phyloP scores from a whole-genome alignment of 2,329 filamentous ascomycete species.

The Beauveria caledonica region DNA sequence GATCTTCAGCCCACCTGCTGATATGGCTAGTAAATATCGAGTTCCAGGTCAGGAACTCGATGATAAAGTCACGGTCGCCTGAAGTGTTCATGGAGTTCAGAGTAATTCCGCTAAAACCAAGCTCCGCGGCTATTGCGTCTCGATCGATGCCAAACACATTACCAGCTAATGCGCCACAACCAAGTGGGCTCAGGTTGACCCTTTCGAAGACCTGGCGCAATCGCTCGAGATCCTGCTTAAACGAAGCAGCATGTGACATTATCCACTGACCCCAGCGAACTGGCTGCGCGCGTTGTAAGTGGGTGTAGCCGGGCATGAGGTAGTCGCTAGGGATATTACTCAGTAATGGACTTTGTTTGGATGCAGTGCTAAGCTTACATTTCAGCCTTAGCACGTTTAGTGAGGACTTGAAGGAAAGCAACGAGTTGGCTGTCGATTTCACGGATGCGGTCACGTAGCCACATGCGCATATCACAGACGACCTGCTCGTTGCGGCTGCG shows the following conservation, averaged over 20 bases:
- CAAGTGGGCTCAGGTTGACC: slow-evolving; percentile 58
- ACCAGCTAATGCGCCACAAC: slow-evolving; percentile 19
- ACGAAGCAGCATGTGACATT: slow-evolving; percentile 63
- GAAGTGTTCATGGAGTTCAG: slow-evolving; percentile 65
- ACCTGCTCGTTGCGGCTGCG: slow-evolving; percentile 88
- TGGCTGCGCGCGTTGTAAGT: slow-evolving; percentile 73
- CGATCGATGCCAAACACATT: slow-evolving; percentile 24
- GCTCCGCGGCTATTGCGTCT: slow-evolving; percentile 41
- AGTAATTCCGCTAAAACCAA: slow-evolving; percentile 61
- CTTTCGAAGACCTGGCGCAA: slow-evolving; percentile 63
- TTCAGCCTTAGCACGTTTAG: slow-evolving; percentile 62
- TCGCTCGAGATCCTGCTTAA: slow-evolving; percentile 67
- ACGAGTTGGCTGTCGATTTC: slow-evolving; percentile 61
- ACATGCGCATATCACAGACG: slow-evolving; percentile 83
- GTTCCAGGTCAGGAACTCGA: slow-evolving; percentile 65
- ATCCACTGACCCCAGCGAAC: slow-evolving; percentile 79
- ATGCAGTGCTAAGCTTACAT: slow-evolving; percentile 30
- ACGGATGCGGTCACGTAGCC: slow-evolving; percentile 68
- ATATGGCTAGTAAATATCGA: slow-evolving; percentile 63
- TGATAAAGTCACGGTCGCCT: slow-evolving; percentile 63
- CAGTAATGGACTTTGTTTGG: slow-evolving; percentile 9
- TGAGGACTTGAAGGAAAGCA: slow-evolving; percentile 61
- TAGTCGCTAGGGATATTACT: slow-evolving; percentile 35
- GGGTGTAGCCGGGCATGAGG: slow-evolving; percentile 84
- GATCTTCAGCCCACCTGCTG: slow-evolving; percentile 69